phyloP scores from a whole-genome alignment of 2,329 filamentous ascomycete genomes.

The Trichoderma brevicompactum region DNA sequence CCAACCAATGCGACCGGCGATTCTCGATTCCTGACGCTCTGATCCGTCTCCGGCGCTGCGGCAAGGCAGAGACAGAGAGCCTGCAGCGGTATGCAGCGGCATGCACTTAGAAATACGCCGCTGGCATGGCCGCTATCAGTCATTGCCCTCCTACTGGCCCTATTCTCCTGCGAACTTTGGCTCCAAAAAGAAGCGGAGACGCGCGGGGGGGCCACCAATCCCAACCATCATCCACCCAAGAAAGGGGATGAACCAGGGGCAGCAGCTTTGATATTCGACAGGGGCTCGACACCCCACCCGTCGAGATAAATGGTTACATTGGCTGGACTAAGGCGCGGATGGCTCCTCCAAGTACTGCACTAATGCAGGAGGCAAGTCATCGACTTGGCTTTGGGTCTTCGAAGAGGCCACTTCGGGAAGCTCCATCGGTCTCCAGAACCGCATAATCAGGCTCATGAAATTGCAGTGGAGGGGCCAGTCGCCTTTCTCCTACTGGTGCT shows the following conservation, averaged over 20 bases:
- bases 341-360: constrained; percentile 14
- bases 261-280: constrained; percentile 21
- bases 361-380: constrained; percentile 29
- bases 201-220: constrained; percentile 13
- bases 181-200: constrained; percentile 21
- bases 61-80: not conserved
- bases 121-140: not conserved
- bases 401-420: constrained; percentile 16
- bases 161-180: constrained; percentile 8
- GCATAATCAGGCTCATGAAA: constrained; percentile 14
- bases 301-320: constrained; percentile 24
- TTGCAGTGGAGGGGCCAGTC: constrained; percentile 24
- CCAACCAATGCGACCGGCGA: too few species aligned
- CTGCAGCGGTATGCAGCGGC: not conserved
- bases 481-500: too few species aligned
- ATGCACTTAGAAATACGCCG: too few species aligned
- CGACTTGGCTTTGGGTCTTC: constrained; percentile 18
- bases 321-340: not conserved
- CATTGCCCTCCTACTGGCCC: constrained; percentile 4
- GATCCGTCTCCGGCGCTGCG: not conserved
- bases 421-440: constrained; percentile 16
- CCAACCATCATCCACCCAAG: constrained; percentile 16
- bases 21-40: too few species aligned
- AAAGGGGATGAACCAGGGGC: constrained; percentile 28
- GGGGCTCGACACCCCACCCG: constrained; percentile 17